phyloP scores from a whole-genome alignment of 2,329 filamentous ascomycete species.

The Alternaria postmessia region DNA sequence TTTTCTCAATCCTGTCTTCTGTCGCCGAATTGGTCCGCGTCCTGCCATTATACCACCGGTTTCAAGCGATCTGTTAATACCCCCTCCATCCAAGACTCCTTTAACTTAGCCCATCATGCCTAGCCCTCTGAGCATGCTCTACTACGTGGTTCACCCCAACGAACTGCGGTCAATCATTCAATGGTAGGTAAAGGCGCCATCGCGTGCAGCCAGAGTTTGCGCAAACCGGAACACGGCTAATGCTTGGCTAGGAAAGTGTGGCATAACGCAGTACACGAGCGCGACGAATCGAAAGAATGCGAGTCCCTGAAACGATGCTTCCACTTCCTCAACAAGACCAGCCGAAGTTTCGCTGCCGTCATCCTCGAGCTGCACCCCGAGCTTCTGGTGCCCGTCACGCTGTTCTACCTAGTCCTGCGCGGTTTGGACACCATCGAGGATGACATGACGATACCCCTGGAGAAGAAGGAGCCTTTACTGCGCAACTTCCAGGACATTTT shows the following conservation, averaged over 20 bases:
- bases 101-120: slow-evolving; percentile 41
- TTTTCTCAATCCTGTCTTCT: background rate
- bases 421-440: slow-evolving; percentile 98
- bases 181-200: slow-evolving; percentile 68
- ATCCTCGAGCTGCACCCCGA: slow-evolving; percentile 97
- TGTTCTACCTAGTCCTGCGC: slow-evolving; percentile 93
- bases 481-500: slow-evolving; percentile 82
- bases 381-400: slow-evolving; percentile 83
- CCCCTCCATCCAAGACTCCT: slow-evolving; percentile 21
- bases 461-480: slow-evolving; percentile 84
- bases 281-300: slow-evolving; percentile 78
- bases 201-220: background rate
- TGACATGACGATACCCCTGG: slow-evolving; percentile 88
- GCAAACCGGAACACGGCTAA: slow-evolving; percentile 15
- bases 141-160: slow-evolving; percentile 77
- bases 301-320: slow-evolving; percentile 82
- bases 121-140: slow-evolving; percentile 64
- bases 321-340: slow-evolving; percentile 83
- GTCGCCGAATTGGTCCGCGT: slow-evolving; percentile 13
- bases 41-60: slow-evolving; percentile 6
- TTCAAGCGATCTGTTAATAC: slow-evolving; percentile 10
- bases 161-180: slow-evolving; percentile 85
- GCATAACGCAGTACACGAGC: slow-evolving; percentile 91
- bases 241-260: slow-evolving; percentile 80
- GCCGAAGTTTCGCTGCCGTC: slow-evolving; percentile 89